Base-by-base conservation (phyloP, 352 stramenopile species). In the Phytophthora quininea region DNA sequence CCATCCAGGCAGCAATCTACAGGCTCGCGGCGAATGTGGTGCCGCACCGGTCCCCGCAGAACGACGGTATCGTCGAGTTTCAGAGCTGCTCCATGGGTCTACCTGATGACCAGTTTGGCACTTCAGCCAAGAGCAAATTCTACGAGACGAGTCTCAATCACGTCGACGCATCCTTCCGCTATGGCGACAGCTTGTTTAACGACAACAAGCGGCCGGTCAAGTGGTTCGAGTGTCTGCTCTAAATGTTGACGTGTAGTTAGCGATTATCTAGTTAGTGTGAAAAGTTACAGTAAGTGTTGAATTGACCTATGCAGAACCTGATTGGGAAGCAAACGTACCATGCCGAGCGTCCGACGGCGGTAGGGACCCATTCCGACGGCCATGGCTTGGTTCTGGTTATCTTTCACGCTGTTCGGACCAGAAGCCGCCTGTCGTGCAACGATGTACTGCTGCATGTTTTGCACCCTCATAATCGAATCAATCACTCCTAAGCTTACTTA, bases 201-300 rank as follows among this genome's bases (percentile, higher is more conserved):
- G 64, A 79, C 19, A 50, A 71, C 14, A 77, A 85, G 58, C 90
- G 85, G 58, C 84, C 84, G 0, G 33, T 88, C 19, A 90, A 89
- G 55, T 92, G 84, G 84, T 86, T 92, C 43, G 77, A 90, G 58
- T 92, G 84, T 47, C 53, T 85, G 19, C 19, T 14, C 55, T 91
- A 42, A 85, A 82, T 32, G 14, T 24, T 49, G 12, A 27, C 35
- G 6, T 11, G 35, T 24, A 24, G 19, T 24, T 24, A 24, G 19
- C 19, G 19, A 24, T 24, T 24, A 24, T 24, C 19, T 24, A 24
- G 19, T 24, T 24, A 24, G 19, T 24, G 19, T 24, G 19, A 24
- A 24, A 24, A 24, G 19, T 24, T 24, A 24, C 19, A 24, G 19
- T 24, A 24, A 24, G 19, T 24, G 19, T 24, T 24, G 19, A 24